A percentile compares a stretch with the other conserved stretches of the same genome.
phyloP scores from a whole-genome alignment of 768 basidiomycete species.

The Lanmaoa pseudosensibilis region DNA sequence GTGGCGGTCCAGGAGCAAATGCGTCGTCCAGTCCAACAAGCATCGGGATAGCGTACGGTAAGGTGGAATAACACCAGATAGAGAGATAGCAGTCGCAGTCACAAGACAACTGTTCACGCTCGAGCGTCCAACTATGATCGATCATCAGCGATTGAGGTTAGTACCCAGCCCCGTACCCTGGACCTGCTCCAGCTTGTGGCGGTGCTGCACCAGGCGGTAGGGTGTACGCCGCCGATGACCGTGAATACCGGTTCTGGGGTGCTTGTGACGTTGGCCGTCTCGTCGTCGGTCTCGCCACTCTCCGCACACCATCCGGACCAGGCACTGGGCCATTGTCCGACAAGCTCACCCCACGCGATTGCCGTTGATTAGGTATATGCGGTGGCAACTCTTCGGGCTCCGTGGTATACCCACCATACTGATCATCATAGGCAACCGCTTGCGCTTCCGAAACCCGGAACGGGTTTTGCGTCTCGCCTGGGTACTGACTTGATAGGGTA shows the following conservation, averaged over 20 bases:
- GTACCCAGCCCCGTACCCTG: slow-evolving; percentile 17
- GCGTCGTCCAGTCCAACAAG: slow-evolving; percentile 12
- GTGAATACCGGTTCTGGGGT: slow-evolving; percentile 71
- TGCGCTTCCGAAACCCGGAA: slow-evolving; percentile 53
- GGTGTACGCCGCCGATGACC: slow-evolving; percentile 48
- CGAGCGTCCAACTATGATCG: slow-evolving; percentile 4
- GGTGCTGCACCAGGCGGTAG: slow-evolving; percentile 79
- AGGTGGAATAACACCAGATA: slow-evolving; percentile 1
- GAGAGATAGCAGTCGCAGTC: neutral
- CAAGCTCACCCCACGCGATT: slow-evolving; percentile 68
- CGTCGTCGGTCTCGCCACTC: slow-evolving; percentile 62
- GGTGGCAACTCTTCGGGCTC: slow-evolving; percentile 39
- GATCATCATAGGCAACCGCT: slow-evolving; percentile 40
- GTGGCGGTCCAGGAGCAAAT: neutral
- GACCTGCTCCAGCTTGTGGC: slow-evolving; percentile 45
- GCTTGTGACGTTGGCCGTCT: slow-evolving; percentile 63
- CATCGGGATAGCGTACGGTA: slow-evolving; percentile 3
- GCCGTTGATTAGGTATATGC: slow-evolving; percentile 16
- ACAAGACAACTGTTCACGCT: slow-evolving; percentile 4
- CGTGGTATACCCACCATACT: slow-evolving; percentile 31
- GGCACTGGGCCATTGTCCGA: slow-evolving; percentile 85
- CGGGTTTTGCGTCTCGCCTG: slow-evolving; percentile 53
- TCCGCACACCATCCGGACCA: slow-evolving; percentile 71
- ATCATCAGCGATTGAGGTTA: neutral
- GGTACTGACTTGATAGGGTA: slow-evolving; percentile 39